These are phyloP conservation scores for Hypoxylon sp. DNA, from an alignment of 2,329 filamentous ascomycete species.

Conservation along the genomic window DNA sequence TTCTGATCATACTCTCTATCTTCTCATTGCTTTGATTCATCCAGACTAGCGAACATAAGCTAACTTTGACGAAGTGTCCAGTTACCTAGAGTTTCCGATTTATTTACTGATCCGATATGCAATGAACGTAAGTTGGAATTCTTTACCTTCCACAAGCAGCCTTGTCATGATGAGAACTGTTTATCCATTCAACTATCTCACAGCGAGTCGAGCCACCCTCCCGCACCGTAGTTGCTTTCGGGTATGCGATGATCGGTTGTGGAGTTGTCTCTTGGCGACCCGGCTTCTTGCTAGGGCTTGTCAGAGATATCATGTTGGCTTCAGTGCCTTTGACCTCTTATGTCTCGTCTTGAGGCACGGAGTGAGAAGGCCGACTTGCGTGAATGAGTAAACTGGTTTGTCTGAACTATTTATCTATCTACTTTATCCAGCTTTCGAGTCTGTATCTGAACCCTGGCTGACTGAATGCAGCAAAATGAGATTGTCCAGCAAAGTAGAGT, in stretches of 20 bases:
- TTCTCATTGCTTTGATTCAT: constrained; percentile 1
- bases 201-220: constrained; percentile 77
- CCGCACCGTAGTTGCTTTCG: constrained; percentile 72
- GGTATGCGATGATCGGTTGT: constrained; percentile 77
- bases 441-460: constrained; percentile 29
- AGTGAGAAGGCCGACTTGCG: constrained; percentile 66
- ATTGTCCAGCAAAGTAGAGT: not conserved
- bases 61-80: constrained; percentile 30
- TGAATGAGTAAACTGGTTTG: constrained; percentile 78
- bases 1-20: constrained; percentile 56
- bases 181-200: constrained; percentile 82
- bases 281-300: constrained; percentile 45
- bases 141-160: constrained; percentile 16
- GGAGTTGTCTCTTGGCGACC: constrained; percentile 68
- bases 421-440: not conserved
- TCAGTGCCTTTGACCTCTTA: constrained; percentile 62
- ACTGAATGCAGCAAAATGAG: constrained; percentile 19
- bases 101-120: not conserved
- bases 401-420: constrained; percentile 60
- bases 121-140: constrained; percentile 45
- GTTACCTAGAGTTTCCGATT: not conserved
- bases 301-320: constrained; percentile 68
- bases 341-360: constrained; percentile 70
- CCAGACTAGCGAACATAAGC: constrained; percentile 11
- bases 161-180: constrained; percentile 70